Percentiles rank a stretch among this genome's conserved stretches.
Evolutionary conservation across 1,284 basidiomycete species (phyloP).

Genomic region (Ustilago sp.): DNA sequence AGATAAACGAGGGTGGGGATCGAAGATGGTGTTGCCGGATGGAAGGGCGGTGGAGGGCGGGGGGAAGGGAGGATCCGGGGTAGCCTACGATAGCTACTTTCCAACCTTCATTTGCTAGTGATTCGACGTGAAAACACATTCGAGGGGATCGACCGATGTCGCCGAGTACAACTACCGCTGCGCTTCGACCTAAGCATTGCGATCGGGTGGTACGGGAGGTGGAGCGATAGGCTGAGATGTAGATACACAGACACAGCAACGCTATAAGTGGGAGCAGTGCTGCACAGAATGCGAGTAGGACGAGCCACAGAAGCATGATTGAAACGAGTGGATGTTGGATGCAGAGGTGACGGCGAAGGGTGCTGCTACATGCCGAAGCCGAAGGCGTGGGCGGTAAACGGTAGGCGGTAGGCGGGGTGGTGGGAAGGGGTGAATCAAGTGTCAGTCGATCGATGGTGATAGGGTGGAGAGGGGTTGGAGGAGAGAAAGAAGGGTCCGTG

Average conservation of each 20-base stretch:
- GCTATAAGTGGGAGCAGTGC: slow-evolving; percentile 33
- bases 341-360: too few relatives aligned
- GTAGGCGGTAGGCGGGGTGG: too few relatives aligned
- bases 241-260: slow-evolving; percentile 54
- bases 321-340: background rate
- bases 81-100: slow-evolving; percentile 88
- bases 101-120: slow-evolving; percentile 84
- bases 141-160: slow-evolving; percentile 95
- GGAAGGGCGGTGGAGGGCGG: slow-evolving; percentile 38
- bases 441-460: background rate
- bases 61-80: slow-evolving; percentile 57
- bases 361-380: too few relatives aligned
- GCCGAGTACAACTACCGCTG: slow-evolving; percentile 90
- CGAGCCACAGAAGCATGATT: slow-evolving; percentile 42
- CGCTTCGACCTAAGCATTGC: slow-evolving; percentile 66
- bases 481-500: background rate
- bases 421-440: background rate
- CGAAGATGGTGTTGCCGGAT: slow-evolving; percentile 73
- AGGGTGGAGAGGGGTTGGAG: background rate
- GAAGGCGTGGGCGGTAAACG: too few relatives aligned
- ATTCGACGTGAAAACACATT: slow-evolving; percentile 98
- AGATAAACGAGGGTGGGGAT: slow-evolving; percentile 76
- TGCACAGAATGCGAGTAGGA: slow-evolving; percentile 39
- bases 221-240: slow-evolving; percentile 52
- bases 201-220: slow-evolving; percentile 7